A percentile compares a stretch with the other conserved stretches of the same genome.
Conservation (phyloP, 176 grass and related monocot genomes). For the Thalia dealbata region DNA sequence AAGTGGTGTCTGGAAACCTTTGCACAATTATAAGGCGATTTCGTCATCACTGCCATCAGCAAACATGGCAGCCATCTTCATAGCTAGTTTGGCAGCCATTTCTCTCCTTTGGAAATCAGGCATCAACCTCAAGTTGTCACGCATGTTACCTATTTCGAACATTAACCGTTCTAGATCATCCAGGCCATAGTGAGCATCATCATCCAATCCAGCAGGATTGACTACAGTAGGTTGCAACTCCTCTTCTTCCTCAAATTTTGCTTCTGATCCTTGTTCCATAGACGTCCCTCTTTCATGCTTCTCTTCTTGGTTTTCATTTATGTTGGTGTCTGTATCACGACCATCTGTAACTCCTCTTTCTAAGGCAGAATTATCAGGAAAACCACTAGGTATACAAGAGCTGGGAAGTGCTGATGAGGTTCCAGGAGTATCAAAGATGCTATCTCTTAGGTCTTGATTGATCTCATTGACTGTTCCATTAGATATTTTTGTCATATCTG, state of each 20-base stretch:
- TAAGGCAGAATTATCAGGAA: constrained; percentile 18
- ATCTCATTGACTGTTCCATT: constrained; percentile 31
- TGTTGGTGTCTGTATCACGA: constrained; percentile 8
- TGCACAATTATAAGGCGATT: constrained; percentile 20
- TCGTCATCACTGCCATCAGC: constrained; percentile 44
- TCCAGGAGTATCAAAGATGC: constrained; percentile 12
- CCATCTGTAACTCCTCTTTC: constrained; percentile 16
- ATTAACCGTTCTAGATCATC: constrained; percentile 73
- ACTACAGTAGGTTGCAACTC: constrained; percentile 20
- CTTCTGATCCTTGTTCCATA: background rate
- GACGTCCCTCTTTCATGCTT: background rate
- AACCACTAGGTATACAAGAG: constrained; percentile 21
- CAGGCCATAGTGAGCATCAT: constrained; percentile 60
- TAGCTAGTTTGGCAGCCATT: constrained; percentile 73
- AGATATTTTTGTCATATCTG: constrained; percentile 34
- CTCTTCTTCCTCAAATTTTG: constrained; percentile 8
- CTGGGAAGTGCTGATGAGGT: background rate
- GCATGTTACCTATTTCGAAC: constrained; percentile 82
- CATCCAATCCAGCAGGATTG: constrained; percentile 17
- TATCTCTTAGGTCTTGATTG: constrained; percentile 14
- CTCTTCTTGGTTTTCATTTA: constrained; percentile 11
- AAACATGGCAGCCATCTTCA: constrained; percentile 92
- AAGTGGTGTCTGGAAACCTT: background rate
- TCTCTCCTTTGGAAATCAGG: constrained; percentile 86
- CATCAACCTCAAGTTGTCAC: constrained; percentile 74